phyloP scores from a whole-genome alignment of 257 asterid species.

The Echites panduratus region DNA sequence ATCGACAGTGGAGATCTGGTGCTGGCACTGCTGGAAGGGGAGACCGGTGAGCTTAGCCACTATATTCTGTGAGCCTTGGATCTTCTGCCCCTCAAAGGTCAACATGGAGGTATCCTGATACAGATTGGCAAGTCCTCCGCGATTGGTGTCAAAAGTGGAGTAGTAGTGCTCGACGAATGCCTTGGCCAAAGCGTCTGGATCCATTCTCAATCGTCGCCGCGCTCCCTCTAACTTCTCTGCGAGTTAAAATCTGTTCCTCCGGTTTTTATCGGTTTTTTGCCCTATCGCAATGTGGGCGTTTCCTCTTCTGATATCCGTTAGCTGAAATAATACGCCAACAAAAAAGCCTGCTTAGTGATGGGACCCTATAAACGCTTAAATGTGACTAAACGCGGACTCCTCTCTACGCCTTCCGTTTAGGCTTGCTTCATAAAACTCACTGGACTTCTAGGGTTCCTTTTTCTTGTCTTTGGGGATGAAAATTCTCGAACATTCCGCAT shows the following conservation, averaged over 20 bases:
- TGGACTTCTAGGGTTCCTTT: neutral
- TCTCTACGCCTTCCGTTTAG: neutral
- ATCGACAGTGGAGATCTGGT: slow-evolving; percentile 43
- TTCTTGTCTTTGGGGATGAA: neutral
- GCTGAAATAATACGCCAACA: slow-evolving; percentile 27
- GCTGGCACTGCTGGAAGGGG: slow-evolving; percentile 56
- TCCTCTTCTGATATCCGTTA: neutral
- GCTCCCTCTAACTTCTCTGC: neutral
- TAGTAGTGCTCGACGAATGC: slow-evolving; percentile 58
- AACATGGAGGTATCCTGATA: slow-evolving; percentile 49
- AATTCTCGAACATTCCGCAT: slow-evolving; percentile 2
- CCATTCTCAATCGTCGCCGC: slow-evolving; percentile 18
- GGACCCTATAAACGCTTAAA: neutral
- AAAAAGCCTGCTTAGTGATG: slow-evolving; percentile 1
- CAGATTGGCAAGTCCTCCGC: slow-evolving; percentile 32
- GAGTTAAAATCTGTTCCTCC: neutral
- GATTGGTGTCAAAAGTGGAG: slow-evolving; percentile 39
- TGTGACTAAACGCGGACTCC: too few relatives aligned
- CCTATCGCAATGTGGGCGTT: neutral
- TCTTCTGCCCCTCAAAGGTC: slow-evolving; percentile 49
- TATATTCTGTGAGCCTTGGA: slow-evolving; percentile 38
- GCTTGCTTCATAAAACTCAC: too few relatives aligned
- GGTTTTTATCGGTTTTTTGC: neutral
- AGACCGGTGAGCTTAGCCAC: slow-evolving; percentile 32
- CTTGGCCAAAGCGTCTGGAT: slow-evolving; percentile 44